Percentiles rank a stretch among this genome's conserved stretches.
These are phyloP conservation scores for Alternaria viburni DNA, from an alignment of 2,329 filamentous ascomycete species.

Conservation along the genomic window DNA sequence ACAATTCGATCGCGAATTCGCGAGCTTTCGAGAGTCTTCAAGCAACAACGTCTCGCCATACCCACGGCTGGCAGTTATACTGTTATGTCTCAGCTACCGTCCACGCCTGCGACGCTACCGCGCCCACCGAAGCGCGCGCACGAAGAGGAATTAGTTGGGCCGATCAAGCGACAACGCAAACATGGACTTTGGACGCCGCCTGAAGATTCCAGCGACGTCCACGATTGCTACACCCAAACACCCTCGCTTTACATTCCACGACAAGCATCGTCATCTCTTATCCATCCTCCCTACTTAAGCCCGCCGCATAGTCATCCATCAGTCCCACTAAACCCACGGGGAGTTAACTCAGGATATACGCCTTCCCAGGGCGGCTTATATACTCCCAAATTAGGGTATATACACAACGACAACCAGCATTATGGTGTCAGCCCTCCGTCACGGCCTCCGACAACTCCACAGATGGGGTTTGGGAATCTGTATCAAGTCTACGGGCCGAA, in stretches of 20 bases:
- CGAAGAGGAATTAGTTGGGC: not conserved
- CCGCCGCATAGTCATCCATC: too few relatives aligned
- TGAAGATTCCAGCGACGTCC: not conserved
- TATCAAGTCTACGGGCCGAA: accelerated
- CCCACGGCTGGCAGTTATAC: too few relatives aligned
- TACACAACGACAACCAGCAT: not conserved
- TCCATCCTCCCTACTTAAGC: not conserved
- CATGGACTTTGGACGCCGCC: not conserved
- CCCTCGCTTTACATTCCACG: not conserved
- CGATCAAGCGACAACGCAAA: not conserved
- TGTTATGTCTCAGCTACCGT: not conserved
- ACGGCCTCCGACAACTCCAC: not conserved
- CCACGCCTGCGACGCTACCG: not conserved
- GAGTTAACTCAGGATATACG: not conserved
- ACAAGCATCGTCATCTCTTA: not conserved
- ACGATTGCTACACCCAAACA: not conserved
- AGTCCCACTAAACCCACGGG: not conserved
- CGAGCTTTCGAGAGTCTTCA: not conserved
- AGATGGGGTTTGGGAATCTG: not conserved
- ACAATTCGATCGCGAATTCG: not conserved
- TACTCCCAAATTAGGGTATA: not conserved
- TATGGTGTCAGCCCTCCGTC: accelerated
- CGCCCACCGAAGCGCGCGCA: not conserved
- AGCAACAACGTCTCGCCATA: not conserved
- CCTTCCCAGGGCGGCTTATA: not conserved